Percentiles rank a stretch among this genome's conserved stretches.
phyloP scores from a whole-genome alignment of 2,329 filamentous ascomycete species.

The Pseudocercospora pini-densiflorae region DNA sequence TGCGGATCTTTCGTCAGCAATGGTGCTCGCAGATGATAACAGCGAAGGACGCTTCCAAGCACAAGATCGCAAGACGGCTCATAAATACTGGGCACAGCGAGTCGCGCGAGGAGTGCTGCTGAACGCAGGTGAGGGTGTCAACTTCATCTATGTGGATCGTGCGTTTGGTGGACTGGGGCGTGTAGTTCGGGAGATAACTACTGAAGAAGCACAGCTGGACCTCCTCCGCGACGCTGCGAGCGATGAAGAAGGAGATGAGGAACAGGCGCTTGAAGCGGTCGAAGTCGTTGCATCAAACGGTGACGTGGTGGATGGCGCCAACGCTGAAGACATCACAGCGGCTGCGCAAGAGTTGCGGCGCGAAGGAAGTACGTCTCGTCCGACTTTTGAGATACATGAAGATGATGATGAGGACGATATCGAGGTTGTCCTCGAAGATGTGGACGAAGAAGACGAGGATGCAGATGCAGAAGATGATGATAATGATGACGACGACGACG shows the following conservation, averaged over 20 bases:
- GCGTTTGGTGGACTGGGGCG: conserved; percentile 65
- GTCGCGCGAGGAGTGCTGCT: conserved; percentile 64
- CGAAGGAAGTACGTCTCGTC: conserved; percentile 11
- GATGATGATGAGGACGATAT: background rate
- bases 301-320: conserved; percentile 21
- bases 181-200: conserved; percentile 30
- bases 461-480: conserved; percentile 29
- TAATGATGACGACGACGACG: conserved; percentile 32
- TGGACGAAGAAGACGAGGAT: background rate
- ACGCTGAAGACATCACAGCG: conserved; percentile 27
- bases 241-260: conserved; percentile 22
- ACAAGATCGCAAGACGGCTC: conserved; percentile 51
- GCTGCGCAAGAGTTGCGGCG: conserved; percentile 16
- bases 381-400: conserved; percentile 9
- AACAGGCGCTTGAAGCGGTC: conserved; percentile 16
- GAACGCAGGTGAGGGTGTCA: conserved; percentile 62
- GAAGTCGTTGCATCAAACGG: conserved; percentile 28
- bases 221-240: conserved; percentile 19
- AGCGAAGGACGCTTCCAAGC: conserved; percentile 33
- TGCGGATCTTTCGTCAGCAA: conserved; percentile 52
- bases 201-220: conserved; percentile 28
- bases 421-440: background rate
- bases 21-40: conserved; percentile 29
- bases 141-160: conserved; percentile 61
- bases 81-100: conserved; percentile 63